Evolutionary conservation across 1,284 basidiomycete species (phyloP).

Genomic region (Ceraceosorus guamensis): DNA sequence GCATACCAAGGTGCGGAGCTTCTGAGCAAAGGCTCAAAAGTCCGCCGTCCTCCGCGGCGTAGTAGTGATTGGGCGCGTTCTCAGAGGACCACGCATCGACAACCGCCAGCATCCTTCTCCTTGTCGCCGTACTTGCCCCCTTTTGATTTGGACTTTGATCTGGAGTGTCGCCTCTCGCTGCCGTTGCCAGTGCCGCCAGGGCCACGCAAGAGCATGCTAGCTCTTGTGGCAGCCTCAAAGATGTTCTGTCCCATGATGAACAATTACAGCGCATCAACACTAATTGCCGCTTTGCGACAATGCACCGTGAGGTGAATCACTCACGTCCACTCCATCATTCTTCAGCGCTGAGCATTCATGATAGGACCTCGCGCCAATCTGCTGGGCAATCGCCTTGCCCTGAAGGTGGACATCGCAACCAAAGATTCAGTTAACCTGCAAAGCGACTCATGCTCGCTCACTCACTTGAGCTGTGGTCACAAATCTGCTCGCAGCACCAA

Average conservation of each 20-base stretch:
- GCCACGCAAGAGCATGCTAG: slow-evolving; percentile 34
- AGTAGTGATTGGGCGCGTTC: background rate
- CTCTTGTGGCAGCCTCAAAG: slow-evolving; percentile 42
- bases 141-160: background rate
- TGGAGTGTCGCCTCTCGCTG: background rate
- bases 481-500: slow-evolving; percentile 7
- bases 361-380: slow-evolving; percentile 56
- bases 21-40: too few species aligned
- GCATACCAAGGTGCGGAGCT: too few species aligned
- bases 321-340: slow-evolving; percentile 40
- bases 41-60: too few species aligned
- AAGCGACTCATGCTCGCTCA: background rate
- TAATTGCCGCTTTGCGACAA: slow-evolving; percentile 4
- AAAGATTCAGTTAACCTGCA: background rate
- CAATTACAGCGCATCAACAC: background rate
- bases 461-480: slow-evolving; percentile 11
- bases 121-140: background rate
- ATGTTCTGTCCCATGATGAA: slow-evolving; percentile 14
- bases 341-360: slow-evolving; percentile 39
- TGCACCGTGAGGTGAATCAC: background rate
- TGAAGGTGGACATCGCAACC: slow-evolving; percentile 46
- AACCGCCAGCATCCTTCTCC: slow-evolving; percentile 4
- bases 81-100: slow-evolving; percentile 5
- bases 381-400: slow-evolving; percentile 41
- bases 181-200: slow-evolving; percentile 7